These are phyloP conservation scores for Vitis hybrid DNA, from an alignment of 177 flowering plant genomes.

Conservation along the genomic window DNA sequence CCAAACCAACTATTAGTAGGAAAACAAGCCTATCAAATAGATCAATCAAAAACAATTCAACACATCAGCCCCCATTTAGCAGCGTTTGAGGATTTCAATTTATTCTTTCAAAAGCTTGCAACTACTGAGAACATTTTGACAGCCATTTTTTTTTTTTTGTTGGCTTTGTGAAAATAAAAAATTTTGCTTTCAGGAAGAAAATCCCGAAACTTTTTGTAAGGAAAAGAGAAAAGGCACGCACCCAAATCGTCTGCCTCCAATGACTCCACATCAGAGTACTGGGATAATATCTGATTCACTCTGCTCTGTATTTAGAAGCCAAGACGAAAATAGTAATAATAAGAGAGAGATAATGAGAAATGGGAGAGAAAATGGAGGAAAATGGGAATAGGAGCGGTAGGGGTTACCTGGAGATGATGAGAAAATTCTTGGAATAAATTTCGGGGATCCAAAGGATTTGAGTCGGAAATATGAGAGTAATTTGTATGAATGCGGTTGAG, in stretches of 20 bases:
- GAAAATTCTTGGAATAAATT: conserved; percentile 25
- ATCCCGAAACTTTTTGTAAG: not conserved
- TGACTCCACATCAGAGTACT: conserved; percentile 23
- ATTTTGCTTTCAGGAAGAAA: no score
- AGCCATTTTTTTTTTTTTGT: no score
- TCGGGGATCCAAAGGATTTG: conserved; percentile 14
- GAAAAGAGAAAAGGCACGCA: not conserved
- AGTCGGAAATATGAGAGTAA: not conserved
- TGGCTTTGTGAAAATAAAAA: not conserved
- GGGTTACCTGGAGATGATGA: conserved; percentile 29
- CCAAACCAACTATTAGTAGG: no score
- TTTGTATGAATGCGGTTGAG: conserved; percentile 16
- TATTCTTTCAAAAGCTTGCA: no score
- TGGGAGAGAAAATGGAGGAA: not conserved
- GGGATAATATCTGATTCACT: conserved; percentile 26
- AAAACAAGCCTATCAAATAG: no score
- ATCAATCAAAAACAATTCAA: no score
- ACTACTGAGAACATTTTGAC: no score
- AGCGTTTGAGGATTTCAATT: no score
- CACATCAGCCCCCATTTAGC: no score
- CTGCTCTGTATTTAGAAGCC: conserved; percentile 24
- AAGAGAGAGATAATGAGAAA: not conserved
- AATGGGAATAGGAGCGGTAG: not conserved
- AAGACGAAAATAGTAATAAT: not conserved
- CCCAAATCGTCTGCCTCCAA: conserved; percentile 27